phyloP scores from a whole-genome alignment of 805 yeast genomes.

The Candida adriatica region DNA sequence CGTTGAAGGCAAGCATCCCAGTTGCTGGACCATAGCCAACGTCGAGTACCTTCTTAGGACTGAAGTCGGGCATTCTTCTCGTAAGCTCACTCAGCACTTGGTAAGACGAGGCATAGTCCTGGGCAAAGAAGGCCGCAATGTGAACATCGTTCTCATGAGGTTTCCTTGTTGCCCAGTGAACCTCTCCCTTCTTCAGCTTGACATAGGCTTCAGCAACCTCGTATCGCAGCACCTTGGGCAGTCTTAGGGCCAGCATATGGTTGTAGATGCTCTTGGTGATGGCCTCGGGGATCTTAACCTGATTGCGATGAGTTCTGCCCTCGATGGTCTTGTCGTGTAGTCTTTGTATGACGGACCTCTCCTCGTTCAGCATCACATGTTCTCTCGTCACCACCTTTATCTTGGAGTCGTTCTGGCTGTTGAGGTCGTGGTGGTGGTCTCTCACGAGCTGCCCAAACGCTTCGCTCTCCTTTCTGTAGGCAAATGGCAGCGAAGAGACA shows the following conservation, averaged over 20 bases:
- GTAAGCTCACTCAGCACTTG: constrained; percentile 64
- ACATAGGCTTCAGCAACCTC: constrained; percentile 53
- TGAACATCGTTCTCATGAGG: constrained; percentile 67
- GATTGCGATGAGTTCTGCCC: constrained; percentile 46
- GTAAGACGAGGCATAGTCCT: constrained; percentile 65
- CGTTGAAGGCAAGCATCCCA: constrained; percentile 84
- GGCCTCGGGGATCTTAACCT: constrained; percentile 46
- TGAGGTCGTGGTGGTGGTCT: constrained; percentile 29
- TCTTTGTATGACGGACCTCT: constrained; percentile 25
- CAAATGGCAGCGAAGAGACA: constrained; percentile 23
- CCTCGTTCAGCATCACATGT: constrained; percentile 18
- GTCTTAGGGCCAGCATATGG: constrained; percentile 50
- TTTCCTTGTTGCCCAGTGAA: constrained; percentile 42
- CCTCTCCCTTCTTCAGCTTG: constrained; percentile 41
- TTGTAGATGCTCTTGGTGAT: constrained; percentile 56
- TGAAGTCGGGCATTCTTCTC: constrained; percentile 49
- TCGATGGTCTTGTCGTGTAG: constrained; percentile 48
- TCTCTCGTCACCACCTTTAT: constrained; percentile 32
- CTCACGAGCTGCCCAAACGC: constrained; percentile 37
- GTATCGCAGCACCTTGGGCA: constrained; percentile 59
- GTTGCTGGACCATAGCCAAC: constrained; percentile 90
- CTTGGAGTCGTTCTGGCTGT: constrained; percentile 24
- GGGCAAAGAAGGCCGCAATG: constrained; percentile 73
- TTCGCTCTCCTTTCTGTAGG: constrained; percentile 32
- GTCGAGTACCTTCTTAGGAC: constrained; percentile 65